phyloP scores from a whole-genome alignment of 495 filamentous ascomycete genomes.

The Penicillium desertorum region DNA sequence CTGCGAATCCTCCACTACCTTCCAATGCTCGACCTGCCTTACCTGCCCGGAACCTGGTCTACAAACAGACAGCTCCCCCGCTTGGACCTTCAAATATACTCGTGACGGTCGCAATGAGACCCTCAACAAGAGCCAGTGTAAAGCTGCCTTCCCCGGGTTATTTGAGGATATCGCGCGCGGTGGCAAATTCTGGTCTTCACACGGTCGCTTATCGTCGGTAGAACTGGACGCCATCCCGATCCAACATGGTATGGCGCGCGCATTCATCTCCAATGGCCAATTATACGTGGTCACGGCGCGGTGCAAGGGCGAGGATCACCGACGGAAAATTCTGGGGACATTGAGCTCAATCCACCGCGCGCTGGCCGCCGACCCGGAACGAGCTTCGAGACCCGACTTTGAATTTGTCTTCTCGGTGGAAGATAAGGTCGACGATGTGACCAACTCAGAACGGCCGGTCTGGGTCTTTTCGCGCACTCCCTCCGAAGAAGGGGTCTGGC shows the following conservation, averaged over 20 bases:
- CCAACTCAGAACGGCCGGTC: constrained; percentile 45
- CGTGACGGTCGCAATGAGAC: constrained; percentile 41
- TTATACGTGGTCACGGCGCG: constrained; percentile 41
- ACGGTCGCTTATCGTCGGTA: constrained; percentile 29
- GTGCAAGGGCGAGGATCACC: constrained; percentile 41
- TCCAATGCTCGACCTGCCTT: constrained; percentile 42
- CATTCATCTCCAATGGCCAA: constrained; percentile 35
- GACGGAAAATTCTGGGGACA: constrained; percentile 45
- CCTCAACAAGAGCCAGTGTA: constrained; percentile 40
- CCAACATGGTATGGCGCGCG: constrained; percentile 38
- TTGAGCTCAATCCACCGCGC: constrained; percentile 49
- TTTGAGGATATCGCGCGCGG: constrained; percentile 47
- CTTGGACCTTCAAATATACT: constrained; percentile 37
- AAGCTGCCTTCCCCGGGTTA: constrained; percentile 46
- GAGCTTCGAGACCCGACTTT: constrained; percentile 55
- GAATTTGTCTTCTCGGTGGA: constrained; percentile 59
- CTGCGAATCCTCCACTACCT: constrained; percentile 43
- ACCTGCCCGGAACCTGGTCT: constrained; percentile 29
- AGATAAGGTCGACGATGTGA: constrained; percentile 49
- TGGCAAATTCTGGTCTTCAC: constrained; percentile 31
- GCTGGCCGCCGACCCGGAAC: constrained; percentile 43
- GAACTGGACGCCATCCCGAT: constrained; percentile 34
- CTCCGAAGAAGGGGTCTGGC: constrained; percentile 52
- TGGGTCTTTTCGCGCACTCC: constrained; percentile 53
- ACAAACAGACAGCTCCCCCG: constrained; percentile 17